Evolutionary conservation across 2,329 filamentous ascomycete genomes (phyloP).

Genomic region (Achaetomium macrosporum): DNA sequence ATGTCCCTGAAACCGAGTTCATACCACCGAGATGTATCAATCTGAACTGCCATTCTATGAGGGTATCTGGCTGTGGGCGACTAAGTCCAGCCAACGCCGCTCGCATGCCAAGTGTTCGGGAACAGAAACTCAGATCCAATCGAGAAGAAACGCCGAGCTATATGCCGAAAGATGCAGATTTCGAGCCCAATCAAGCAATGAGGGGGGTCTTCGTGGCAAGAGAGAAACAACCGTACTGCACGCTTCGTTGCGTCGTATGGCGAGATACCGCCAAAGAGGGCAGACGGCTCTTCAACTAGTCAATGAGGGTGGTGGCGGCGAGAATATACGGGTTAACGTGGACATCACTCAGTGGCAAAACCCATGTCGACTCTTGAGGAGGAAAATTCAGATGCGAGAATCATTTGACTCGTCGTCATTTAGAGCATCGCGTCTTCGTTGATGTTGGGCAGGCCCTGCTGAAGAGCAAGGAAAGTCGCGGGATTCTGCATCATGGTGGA

Average conservation of each 20-base stretch:
- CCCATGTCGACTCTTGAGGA: too few relatives aligned
- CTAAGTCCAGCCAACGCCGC: slow-evolving; percentile 15
- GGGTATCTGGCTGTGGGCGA: slow-evolving; percentile 21
- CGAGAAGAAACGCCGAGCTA: slow-evolving; percentile 19
- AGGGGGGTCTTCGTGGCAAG: not conserved
- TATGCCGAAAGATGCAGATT: slow-evolving; percentile 20
- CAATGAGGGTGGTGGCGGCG: too few relatives aligned
- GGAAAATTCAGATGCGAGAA: too few relatives aligned
- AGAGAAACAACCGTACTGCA: too few relatives aligned
- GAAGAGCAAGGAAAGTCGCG: slow-evolving; percentile 22
- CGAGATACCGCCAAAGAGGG: too few relatives aligned
- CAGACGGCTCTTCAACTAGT: too few relatives aligned
- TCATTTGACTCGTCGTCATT: not conserved
- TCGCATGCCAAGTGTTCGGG: slow-evolving; percentile 17
- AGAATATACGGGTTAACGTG: too few relatives aligned
- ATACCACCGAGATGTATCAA: slow-evolving; percentile 16
- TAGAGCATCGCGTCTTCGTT: slow-evolving; percentile 38
- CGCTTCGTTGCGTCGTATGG: too few relatives aligned
- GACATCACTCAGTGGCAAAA: too few relatives aligned
- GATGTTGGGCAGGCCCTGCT: slow-evolving; percentile 35
- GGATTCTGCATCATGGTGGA: slow-evolving; percentile 30
- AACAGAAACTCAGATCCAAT: slow-evolving; percentile 13
- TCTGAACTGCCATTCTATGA: slow-evolving; percentile 20
- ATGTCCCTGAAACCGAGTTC: not conserved
- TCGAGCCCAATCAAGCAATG: slow-evolving; percentile 4